A percentile compares a stretch with the other conserved stretches of the same genome.
Conservation (phyloP, 139 green algal genomes). For the Pleodorina starrii region DNA sequence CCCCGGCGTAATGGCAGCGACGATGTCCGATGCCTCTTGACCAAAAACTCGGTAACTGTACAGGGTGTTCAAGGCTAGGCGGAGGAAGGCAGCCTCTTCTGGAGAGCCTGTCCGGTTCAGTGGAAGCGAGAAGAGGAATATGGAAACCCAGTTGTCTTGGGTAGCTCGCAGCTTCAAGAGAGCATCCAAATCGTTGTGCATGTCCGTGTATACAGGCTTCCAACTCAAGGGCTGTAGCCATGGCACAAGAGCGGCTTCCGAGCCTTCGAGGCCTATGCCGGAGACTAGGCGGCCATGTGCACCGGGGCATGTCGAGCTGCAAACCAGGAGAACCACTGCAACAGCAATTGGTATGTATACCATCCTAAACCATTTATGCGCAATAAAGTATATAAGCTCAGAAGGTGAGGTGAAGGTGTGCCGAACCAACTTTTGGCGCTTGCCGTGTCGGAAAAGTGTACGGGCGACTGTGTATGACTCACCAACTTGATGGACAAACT, state of each 20-base stretch:
- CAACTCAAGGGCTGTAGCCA: slow-evolving; percentile 11
- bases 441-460: too few relatives aligned
- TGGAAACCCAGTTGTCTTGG: not conserved
- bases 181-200: not conserved
- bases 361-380: too few relatives aligned
- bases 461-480: too few relatives aligned
- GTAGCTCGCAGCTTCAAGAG: slow-evolving; percentile 1
- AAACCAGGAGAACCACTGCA: too few relatives aligned
- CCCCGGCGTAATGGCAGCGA: not conserved
- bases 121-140: not conserved
- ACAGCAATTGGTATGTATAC: too few relatives aligned
- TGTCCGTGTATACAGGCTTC: not conserved
- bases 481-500: too few relatives aligned
- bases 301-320: too few relatives aligned
- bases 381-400: not conserved
- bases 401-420: too few relatives aligned
- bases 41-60: slow-evolving; percentile 8
- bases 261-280: not conserved
- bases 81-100: slow-evolving; percentile 2
- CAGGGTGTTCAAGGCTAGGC: slow-evolving; percentile 3
- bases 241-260: not conserved
- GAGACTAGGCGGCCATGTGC: too few relatives aligned
- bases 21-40: not conserved
- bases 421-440: too few relatives aligned
- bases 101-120: not conserved